Percentiles rank a stretch among this genome's conserved stretches.
Evolutionary conservation across 306 rosid species (phyloP).

Genomic region (Hippophae gyantsensis): DNA sequence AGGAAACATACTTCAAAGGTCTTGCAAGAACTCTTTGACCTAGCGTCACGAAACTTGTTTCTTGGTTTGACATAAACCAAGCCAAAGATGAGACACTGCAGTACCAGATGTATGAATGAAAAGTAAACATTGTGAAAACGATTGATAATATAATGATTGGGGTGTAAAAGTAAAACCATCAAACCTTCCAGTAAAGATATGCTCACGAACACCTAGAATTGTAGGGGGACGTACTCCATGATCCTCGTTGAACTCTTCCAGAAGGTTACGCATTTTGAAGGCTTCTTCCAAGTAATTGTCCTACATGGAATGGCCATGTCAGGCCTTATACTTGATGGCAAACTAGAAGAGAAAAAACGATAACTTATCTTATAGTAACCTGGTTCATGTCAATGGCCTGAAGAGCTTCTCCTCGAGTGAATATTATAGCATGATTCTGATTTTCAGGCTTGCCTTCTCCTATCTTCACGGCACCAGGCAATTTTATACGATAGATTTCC

Average conservation of each 20-base stretch:
- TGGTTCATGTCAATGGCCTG: conserved; percentile 98
- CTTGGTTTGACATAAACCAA: conserved; percentile 99
- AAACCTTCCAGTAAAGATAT: conserved; percentile 94
- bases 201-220: conserved; percentile 95
- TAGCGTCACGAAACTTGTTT: conserved; percentile 85
- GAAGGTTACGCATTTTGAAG: conserved; percentile 91
- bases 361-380: conserved; percentile 32
- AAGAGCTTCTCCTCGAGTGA: conserved; percentile 97
- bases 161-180: conserved; percentile 6
- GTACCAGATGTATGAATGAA: background rate
- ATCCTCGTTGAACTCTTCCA: conserved; percentile 90
- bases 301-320: conserved; percentile 36
- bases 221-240: conserved; percentile 95
- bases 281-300: conserved; percentile 99
- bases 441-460: conserved; percentile 99
- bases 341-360: conserved; percentile 15
- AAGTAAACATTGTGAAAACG: too few species aligned
- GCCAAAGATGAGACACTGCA: conserved; percentile 97
- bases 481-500: conserved; percentile 90
- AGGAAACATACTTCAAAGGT: conserved; percentile 74
- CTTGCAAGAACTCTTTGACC: conserved; percentile 99
- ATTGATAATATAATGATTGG: too few species aligned
- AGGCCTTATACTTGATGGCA: conserved; percentile 21
- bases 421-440: conserved; percentile 90
- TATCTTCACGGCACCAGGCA: conserved; percentile 80